Percentiles rank a stretch among this genome's conserved stretches.
Evolutionary conservation across 495 filamentous ascomycete species (phyloP).

Genomic region (Halenospora varia): DNA sequence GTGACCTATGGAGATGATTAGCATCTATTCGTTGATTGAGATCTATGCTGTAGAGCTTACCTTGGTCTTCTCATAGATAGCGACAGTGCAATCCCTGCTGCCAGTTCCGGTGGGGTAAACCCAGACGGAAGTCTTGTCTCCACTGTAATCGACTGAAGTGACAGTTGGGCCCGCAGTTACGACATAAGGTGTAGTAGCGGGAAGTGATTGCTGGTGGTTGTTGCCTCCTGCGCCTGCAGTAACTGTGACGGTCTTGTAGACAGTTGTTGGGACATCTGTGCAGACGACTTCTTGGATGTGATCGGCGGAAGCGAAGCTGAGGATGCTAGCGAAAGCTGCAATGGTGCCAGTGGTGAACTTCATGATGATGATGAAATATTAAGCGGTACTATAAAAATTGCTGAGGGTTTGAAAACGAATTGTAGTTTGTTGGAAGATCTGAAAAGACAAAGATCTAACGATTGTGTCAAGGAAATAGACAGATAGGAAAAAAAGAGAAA

Average conservation of each 20-base stretch:
- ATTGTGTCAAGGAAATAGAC: background rate
- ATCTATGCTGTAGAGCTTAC: background rate
- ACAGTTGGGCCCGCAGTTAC: slow-evolving; percentile 1
- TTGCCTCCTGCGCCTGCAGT: background rate
- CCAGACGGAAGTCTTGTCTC: slow-evolving; percentile 6
- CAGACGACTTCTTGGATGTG: slow-evolving; percentile 12
- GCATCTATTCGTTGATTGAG: background rate
- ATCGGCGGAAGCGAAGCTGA: slow-evolving; percentile 6
- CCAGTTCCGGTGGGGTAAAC: slow-evolving; percentile 12
- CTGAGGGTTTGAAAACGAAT: background rate
- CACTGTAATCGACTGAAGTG: slow-evolving; percentile 9
- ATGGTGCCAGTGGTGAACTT: slow-evolving; percentile 15
- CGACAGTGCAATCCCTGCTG: slow-evolving; percentile 8
- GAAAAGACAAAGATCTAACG: background rate
- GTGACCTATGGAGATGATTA: background rate
- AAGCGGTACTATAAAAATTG: background rate
- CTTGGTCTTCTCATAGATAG: slow-evolving; percentile 4
- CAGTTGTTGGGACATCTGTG: slow-evolving; percentile 6
- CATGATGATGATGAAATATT: slow-evolving; percentile 10
- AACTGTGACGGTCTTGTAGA: slow-evolving; percentile 12
- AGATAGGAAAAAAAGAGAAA: background rate
- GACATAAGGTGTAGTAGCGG: background rate
- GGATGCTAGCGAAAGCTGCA: slow-evolving; percentile 1
- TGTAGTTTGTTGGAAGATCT: background rate
- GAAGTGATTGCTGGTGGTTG: background rate